phyloP scores from a whole-genome alignment of 2,329 filamentous ascomycete species.

The Nemania abortiva region DNA sequence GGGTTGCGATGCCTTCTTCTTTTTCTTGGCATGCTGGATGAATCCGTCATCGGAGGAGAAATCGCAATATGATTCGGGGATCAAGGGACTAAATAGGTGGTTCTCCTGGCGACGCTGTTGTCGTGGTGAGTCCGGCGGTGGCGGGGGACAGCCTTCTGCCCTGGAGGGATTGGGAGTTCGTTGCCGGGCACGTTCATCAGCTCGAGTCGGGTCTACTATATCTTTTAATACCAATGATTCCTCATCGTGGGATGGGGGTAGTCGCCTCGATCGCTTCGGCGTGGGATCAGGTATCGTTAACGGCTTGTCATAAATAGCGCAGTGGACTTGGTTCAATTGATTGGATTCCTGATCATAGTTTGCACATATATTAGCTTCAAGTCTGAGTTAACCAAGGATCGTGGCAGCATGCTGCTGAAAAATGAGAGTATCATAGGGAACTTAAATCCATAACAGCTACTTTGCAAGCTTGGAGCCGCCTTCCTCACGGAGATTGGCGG shows the following conservation, averaged over 20 bases:
- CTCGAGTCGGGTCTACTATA: slow-evolving; percentile 41
- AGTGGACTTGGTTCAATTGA: slow-evolving; percentile 25
- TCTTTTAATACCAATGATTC: slow-evolving; percentile 34
- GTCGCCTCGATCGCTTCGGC: slow-evolving; percentile 54
- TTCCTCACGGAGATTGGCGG: background rate
- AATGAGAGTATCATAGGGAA: background rate
- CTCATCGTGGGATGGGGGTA: slow-evolving; percentile 40
- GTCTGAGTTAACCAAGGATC: slow-evolving; percentile 20
- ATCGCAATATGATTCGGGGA: slow-evolving; percentile 63
- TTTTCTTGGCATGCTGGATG: slow-evolving; percentile 67
- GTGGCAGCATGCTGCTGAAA: background rate
- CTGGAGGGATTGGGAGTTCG: slow-evolving; percentile 46
- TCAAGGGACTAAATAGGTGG: slow-evolving; percentile 60
- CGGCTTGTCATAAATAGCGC: slow-evolving; percentile 41
- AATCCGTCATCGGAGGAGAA: slow-evolving; percentile 67
- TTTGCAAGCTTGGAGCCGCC: background rate
- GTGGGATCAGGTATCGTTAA: slow-evolving; percentile 50
- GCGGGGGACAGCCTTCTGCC: slow-evolving; percentile 41
- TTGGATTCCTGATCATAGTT: slow-evolving; percentile 37
- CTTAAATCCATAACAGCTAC: background rate
- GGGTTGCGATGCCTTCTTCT: slow-evolving; percentile 54
- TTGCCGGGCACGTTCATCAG: slow-evolving; percentile 45
- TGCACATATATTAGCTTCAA: slow-evolving; percentile 41
- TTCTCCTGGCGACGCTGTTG: slow-evolving; percentile 48
- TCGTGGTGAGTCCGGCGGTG: slow-evolving; percentile 40